phyloP scores from a whole-genome alignment of 805 yeast species.

The Candida michaelii region DNA sequence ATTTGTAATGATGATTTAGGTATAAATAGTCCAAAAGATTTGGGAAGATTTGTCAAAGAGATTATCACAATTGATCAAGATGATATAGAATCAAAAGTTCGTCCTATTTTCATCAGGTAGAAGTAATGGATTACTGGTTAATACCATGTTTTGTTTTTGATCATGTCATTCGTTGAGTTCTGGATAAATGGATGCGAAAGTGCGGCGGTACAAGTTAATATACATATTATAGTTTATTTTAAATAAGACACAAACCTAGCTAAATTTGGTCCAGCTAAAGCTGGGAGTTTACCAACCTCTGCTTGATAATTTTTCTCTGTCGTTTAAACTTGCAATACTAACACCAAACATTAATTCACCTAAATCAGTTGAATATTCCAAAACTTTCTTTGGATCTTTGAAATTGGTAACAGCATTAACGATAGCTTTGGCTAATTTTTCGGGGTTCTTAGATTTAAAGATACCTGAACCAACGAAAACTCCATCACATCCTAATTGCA shows the following conservation, averaged over 20 bases:
- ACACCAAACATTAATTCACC: conserved; percentile 80
- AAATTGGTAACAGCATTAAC: conserved; percentile 76
- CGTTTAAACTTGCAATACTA: conserved; percentile 51
- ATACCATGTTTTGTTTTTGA: too few relatives aligned
- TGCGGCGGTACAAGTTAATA: too few relatives aligned
- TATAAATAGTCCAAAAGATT: conserved; percentile 31
- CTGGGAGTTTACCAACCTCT: conserved; percentile 52
- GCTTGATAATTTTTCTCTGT: conserved; percentile 46
- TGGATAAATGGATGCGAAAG: conserved; percentile 1
- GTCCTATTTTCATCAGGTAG: conserved; percentile 16
- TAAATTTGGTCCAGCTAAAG: too few relatives aligned
- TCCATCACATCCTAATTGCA: conserved; percentile 42
- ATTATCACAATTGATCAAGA: conserved; percentile 27
- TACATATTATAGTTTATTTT: too few relatives aligned
- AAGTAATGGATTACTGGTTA: background rate
- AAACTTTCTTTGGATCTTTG: conserved; percentile 56
- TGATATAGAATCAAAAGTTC: conserved; percentile 17
- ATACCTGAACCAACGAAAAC: conserved; percentile 58
- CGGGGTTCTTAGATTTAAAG: conserved; percentile 73
- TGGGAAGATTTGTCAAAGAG: conserved; percentile 38
- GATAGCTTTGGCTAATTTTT: conserved; percentile 70
- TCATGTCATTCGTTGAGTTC: too few relatives aligned
- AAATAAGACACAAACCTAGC: too few relatives aligned
- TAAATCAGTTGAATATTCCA: conserved; percentile 66
- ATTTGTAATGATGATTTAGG: conserved; percentile 46